Base-by-base conservation (phyloP, 495 filamentous ascomycete species). In the Pyrenula aspistea region DNA sequence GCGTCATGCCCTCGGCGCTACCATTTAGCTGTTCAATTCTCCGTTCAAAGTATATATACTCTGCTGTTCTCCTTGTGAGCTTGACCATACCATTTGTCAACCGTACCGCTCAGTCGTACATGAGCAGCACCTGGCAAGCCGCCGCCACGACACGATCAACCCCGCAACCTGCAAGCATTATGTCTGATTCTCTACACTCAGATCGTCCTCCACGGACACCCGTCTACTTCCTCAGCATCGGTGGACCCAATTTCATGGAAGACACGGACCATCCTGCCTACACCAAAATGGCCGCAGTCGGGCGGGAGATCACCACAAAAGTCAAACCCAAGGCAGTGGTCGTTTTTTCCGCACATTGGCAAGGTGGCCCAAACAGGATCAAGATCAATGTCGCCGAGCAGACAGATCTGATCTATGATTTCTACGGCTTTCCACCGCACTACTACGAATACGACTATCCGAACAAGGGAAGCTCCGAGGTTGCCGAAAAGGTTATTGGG, bases 301-400 rank as follows among this genome's bases (percentile, higher is more conserved):
- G 90, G 24, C 73, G 67, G 8, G 89, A 94, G 62, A 94, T 95
- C 63, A 91, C 88, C 0, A 75, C 82, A 24, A 85, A 84, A 62
- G 82, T 92, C 25, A 86, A 87, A 64, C 88, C 88, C 20, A 83
- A 82, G 56, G 90, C 89, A 15, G 77, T 93, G 12, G 85, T 95
- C 11, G 88, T 95, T 12, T 89, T 95, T 67, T 91, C 87, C 11
- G 89, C 88, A 22, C 88, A 95, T 70, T 94, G 90, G 90, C 84
- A 91, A 68, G 79, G 74, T 22, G 71, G 71, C 1, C 65, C 65
- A 25, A 70, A 79, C 61, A 74, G 69, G 2, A 78, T 94, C 55
- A 73, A 87, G 62, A 81, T 93, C 60, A 93, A 93, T 68, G 81
- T 77, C 10, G 83, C 80, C 2, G 84, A 85, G 60, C 69, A 74